phyloP scores from a whole-genome alignment of 441 rosid species.

The Populus hybrid region DNA sequence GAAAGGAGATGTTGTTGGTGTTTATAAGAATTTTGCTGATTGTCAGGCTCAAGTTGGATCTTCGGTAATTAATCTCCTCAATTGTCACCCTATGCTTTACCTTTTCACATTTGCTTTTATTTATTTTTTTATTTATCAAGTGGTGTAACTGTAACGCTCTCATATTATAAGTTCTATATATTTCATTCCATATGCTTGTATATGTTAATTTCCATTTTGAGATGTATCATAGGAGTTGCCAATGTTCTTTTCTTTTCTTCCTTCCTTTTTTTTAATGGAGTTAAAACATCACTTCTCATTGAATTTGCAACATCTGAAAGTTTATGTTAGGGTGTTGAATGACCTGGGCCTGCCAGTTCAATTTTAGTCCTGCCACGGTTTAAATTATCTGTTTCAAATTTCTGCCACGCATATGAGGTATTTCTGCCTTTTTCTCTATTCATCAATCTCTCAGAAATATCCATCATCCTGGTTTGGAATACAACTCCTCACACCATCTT shows the following conservation, averaged over 20 bases:
- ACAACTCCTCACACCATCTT: neutral
- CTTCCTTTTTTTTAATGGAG: neutral
- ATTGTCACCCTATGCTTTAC: neutral
- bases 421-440: neutral
- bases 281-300: neutral
- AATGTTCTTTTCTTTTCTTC: neutral
- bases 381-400: neutral
- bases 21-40: slow-evolving; percentile 59
- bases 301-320: neutral
- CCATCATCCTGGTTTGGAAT: neutral
- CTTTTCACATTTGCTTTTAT: neutral
- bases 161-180: neutral
- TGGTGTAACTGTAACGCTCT: neutral
- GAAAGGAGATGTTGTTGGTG: slow-evolving; percentile 82
- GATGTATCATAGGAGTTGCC: neutral
- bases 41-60: slow-evolving; percentile 88
- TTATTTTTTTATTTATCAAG: neutral
- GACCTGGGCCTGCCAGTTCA: neutral
- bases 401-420: neutral
- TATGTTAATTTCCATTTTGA: neutral
- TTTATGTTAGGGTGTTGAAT: neutral
- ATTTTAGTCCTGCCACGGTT: neutral
- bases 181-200: neutral
- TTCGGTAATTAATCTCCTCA: slow-evolving; percentile 44
- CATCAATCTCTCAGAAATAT: neutral